phyloP scores from a whole-genome alignment of 164 flowering plant genomes.

The Santalum album region DNA sequence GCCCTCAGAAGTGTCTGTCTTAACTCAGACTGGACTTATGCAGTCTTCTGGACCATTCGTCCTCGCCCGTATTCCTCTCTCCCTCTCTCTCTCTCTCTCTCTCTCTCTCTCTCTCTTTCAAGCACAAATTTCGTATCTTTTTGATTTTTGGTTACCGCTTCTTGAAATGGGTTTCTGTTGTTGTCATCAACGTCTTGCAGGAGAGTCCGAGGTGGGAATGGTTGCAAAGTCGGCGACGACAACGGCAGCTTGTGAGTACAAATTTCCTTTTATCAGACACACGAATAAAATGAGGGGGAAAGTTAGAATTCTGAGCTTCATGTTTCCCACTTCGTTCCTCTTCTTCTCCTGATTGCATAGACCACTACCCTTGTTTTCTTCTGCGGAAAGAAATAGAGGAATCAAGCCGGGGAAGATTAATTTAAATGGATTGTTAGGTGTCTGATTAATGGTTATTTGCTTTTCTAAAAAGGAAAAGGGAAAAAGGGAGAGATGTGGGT shows the following conservation, averaged over 20 bases:
- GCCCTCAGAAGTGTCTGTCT: conserved; percentile 90
- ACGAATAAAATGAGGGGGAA: neutral
- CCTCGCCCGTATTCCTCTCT: conserved; percentile 61
- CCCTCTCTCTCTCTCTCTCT: conserved; percentile 10
- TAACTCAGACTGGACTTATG: conserved; percentile 93
- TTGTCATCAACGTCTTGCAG: conserved; percentile 31
- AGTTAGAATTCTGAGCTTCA: neutral
- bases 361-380: too few species aligned
- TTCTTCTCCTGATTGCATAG: too few species aligned
- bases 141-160: conserved; percentile 10
- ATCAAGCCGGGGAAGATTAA: too few species aligned
- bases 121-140: neutral
- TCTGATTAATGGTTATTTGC: too few species aligned
- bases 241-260: conserved; percentile 76
- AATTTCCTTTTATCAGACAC: conserved; percentile 7
- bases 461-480: too few species aligned
- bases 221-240: conserved; percentile 87
- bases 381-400: too few species aligned
- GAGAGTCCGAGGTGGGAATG: conserved; percentile 90
- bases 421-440: too few species aligned
- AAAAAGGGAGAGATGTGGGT: conserved; percentile 3
- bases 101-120: neutral
- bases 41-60: conserved; percentile 94
- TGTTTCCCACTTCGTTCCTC: too few species aligned
- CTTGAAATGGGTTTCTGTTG: conserved; percentile 16